Conservation (phyloP, 306 rosid species). For the Mucuna pruriens region DNA sequence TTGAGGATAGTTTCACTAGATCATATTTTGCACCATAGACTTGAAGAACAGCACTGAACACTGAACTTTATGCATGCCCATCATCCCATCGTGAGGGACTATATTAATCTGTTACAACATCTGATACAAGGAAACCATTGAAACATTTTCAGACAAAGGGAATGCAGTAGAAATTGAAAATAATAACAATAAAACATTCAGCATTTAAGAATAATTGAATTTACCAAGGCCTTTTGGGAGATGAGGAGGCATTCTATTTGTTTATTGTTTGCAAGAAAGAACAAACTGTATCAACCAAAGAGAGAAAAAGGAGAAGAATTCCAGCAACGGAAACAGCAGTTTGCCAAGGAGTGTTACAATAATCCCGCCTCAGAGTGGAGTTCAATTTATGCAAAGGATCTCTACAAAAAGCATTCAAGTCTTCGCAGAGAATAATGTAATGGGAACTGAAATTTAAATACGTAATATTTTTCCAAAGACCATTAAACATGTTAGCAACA, state of each 20-base stretch:
- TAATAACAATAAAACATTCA: neutral
- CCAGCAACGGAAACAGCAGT: conserved; percentile 45
- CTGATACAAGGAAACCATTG: neutral
- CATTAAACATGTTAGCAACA: conserved; percentile 38
- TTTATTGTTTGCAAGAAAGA: conserved; percentile 37
- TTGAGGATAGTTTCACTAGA: no score
- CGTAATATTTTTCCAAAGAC: conserved; percentile 32
- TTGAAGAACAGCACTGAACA: neutral
- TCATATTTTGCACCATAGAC: neutral
- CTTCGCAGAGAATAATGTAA: neutral
- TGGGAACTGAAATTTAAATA: neutral
- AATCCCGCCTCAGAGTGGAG: conserved; percentile 45
- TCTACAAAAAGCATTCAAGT: conserved; percentile 33
- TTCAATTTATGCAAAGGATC: conserved; percentile 28
- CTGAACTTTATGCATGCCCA: neutral
- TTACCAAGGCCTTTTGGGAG: neutral
- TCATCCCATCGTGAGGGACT: neutral
- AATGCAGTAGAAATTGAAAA: neutral
- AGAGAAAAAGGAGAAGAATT: conserved; percentile 25
- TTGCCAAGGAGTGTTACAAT: conserved; percentile 43
- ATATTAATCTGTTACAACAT: neutral
- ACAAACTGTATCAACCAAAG: conserved; percentile 44
- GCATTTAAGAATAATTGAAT: neutral
- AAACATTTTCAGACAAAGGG: neutral
- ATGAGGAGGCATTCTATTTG: neutral